Evolutionary conservation across 768 basidiomycete species (phyloP).

Genomic region (Podaxis carcinomalis): DNA sequence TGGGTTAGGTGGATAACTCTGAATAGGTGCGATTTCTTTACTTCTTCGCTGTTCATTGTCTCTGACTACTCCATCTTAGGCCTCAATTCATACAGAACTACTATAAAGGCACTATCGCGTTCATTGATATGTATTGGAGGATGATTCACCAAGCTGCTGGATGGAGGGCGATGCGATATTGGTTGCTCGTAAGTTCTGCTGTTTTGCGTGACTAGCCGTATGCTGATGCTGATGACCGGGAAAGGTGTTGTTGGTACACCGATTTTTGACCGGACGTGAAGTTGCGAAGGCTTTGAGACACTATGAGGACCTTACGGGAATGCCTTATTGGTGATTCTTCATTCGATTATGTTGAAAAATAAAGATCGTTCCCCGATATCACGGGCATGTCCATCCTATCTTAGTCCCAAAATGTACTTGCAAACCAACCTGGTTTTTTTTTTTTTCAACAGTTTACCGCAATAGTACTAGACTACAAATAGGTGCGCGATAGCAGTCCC

Average conservation of each 20-base stretch:
- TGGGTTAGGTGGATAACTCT: conserved; percentile 75
- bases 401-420: too few relatives aligned
- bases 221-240: not conserved
- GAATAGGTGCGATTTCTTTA: conserved; percentile 38
- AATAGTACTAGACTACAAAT: too few relatives aligned
- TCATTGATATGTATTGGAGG: conserved; percentile 58
- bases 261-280: conserved; percentile 47
- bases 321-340: conserved; percentile 35
- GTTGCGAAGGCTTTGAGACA: conserved; percentile 46
- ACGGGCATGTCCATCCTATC: too few relatives aligned
- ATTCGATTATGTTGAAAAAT: too few relatives aligned
- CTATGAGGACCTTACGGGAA: conserved; percentile 53
- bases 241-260: conserved; percentile 51
- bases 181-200: conserved; percentile 45
- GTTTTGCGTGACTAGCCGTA: not conserved
- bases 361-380: too few relatives aligned
- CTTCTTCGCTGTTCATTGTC: not conserved
- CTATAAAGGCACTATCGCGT: conserved; percentile 44
- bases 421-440: too few relatives aligned
- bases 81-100: conserved; percentile 53
- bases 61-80: conserved; percentile 25
- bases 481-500: too few relatives aligned
- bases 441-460: too few relatives aligned
- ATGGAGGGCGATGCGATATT: conserved; percentile 57
- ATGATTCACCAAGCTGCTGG: conserved; percentile 71